Evolutionary conservation across 805 yeast genomes (phyloP).

Genomic region (Monosporozyma solicola): DNA sequence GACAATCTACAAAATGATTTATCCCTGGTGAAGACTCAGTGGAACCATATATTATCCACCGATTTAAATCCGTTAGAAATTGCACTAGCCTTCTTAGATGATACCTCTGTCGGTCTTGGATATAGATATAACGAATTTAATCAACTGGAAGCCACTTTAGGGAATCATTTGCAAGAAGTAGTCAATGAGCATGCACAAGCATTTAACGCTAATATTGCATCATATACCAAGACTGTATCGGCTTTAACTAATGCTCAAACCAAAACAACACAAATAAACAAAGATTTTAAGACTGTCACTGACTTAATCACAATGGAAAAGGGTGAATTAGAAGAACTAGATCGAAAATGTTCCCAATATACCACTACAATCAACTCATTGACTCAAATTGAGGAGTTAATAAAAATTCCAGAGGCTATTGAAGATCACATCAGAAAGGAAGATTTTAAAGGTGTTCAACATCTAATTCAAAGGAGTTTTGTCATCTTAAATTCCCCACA

Average conservation of each 20-base stretch:
- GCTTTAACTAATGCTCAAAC: constrained; percentile 59
- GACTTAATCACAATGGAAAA: constrained; percentile 45
- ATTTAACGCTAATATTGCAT: constrained; percentile 77
- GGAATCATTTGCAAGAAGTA: constrained; percentile 50
- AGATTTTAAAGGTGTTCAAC: constrained; percentile 57
- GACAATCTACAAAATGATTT: constrained; percentile 25
- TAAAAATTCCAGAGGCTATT: constrained; percentile 49
- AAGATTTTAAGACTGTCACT: constrained; percentile 40
- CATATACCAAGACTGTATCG: constrained; percentile 63
- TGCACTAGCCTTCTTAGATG: constrained; percentile 76
- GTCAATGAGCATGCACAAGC: constrained; percentile 78
- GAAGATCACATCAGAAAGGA: constrained; percentile 65
- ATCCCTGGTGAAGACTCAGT: constrained; percentile 32
- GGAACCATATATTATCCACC: constrained; percentile 42
- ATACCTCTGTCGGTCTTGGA: constrained; percentile 86
- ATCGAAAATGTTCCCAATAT: constrained; percentile 51
- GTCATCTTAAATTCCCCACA: constrained; percentile 41
- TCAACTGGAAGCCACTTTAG: constrained; percentile 48
- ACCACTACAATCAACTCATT: constrained; percentile 63
- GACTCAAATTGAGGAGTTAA: constrained; percentile 54
- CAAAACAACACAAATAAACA: constrained; percentile 40
- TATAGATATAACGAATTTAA: constrained; percentile 60
- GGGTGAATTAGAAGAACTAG: constrained; percentile 53
- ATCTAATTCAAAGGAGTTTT: constrained; percentile 39
- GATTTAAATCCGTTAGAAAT: constrained; percentile 75